Conservation (phyloP, 306 rosid species). For the Astragalus membranaceus region DNA sequence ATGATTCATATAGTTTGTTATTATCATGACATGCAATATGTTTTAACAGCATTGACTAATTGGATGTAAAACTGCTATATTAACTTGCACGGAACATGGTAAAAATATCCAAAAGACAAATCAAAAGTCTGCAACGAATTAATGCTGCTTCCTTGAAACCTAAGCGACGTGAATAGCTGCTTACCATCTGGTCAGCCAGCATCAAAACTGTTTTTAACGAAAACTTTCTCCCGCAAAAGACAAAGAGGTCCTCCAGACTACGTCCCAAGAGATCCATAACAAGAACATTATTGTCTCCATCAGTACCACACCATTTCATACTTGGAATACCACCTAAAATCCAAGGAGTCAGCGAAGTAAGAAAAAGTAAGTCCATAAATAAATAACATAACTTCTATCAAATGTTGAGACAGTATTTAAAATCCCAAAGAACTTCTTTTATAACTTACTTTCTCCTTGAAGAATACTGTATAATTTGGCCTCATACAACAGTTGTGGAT, state of each 20-base stretch:
- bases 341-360: conserved; percentile 9
- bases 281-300: conserved; percentile 78
- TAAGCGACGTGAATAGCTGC: not conserved
- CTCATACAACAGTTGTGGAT: conserved; percentile 60
- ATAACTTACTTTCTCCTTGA: conserved; percentile 63
- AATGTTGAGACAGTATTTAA: not conserved
- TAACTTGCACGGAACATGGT: not conserved
- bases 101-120: not conserved
- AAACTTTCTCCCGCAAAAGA: conserved; percentile 79
- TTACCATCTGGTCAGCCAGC: conserved; percentile 98
- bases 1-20: too few relatives aligned
- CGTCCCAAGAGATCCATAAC: conserved; percentile 89
- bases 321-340: conserved; percentile 71
- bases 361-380: not conserved
- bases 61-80: conserved; percentile 11
- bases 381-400: not conserved
- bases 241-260: conserved; percentile 93
- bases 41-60: too few relatives aligned
- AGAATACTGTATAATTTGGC: conserved; percentile 53
- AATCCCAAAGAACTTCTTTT: conserved; percentile 15
- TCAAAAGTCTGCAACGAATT: not conserved
- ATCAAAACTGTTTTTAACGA: conserved; percentile 80
- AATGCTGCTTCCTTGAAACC: conserved; percentile 8
- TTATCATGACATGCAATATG: too few relatives aligned
- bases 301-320: conserved; percentile 79